These are phyloP conservation scores for Polyporus arcularius DNA, from an alignment of 768 basidiomycete genomes.

Conservation along the genomic window DNA sequence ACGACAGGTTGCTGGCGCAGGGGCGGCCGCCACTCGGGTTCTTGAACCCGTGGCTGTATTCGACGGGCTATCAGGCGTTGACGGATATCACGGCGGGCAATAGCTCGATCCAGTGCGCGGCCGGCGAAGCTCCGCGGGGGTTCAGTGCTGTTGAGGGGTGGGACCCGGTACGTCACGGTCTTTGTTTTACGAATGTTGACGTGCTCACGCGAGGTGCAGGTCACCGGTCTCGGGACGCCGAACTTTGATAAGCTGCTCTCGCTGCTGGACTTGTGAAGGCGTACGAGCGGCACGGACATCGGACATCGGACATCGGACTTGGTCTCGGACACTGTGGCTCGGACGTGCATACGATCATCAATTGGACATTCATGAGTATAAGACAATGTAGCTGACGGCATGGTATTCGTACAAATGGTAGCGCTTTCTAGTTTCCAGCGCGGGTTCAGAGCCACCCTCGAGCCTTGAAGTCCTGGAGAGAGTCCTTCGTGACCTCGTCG, in stretches of 20 bases:
- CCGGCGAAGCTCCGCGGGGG: slow-evolving; percentile 29
- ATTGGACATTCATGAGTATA: background rate
- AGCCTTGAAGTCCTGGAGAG: slow-evolving; percentile 40
- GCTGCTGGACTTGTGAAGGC: slow-evolving; percentile 2
- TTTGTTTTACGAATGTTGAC: background rate
- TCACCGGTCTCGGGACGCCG: slow-evolving; percentile 37
- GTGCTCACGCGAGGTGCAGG: slow-evolving; percentile 1
- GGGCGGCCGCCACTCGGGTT: slow-evolving; percentile 35
- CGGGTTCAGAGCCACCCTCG: slow-evolving; percentile 38
- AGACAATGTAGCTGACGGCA: no score
- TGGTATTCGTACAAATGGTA: background rate
- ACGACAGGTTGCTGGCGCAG: slow-evolving; percentile 30
- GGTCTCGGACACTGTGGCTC: background rate
- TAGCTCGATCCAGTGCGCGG: slow-evolving; percentile 25
- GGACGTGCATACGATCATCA: background rate
- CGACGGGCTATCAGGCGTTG: slow-evolving; percentile 23
- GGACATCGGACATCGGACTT: background rate
- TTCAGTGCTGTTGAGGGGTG: slow-evolving; percentile 34
- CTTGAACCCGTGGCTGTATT: slow-evolving; percentile 38
- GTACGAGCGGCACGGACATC: no score
- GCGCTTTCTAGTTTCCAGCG: background rate
- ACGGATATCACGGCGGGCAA: slow-evolving; percentile 24
- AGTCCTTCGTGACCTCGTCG: slow-evolving; percentile 42
- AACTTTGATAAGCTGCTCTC: slow-evolving; percentile 27
- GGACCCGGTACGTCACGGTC: slow-evolving; percentile 32